Base-by-base conservation (phyloP, 768 basidiomycete genomes). In the Xerocomellus chrysenteron region DNA sequence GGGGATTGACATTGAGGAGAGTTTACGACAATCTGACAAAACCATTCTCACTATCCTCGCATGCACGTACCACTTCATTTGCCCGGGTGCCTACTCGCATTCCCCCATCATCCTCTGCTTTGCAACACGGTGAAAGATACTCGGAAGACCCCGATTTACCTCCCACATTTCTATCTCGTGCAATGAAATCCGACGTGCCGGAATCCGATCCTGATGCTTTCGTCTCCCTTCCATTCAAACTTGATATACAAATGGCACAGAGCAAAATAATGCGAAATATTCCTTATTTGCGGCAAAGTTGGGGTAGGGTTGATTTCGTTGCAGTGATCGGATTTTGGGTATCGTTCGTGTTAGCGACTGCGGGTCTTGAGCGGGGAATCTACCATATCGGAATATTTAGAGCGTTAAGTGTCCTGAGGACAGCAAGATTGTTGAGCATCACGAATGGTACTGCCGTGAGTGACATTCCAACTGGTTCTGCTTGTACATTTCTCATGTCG, bases 251-350 rank as follows among this genome's bases (percentile, higher is more conserved):
- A 17, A 74, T 81, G 58, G 74, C 80, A 0, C 81, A 78, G 57
- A 76, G 80, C 52, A 83, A 84, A 60, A 80, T 83, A n/a, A 73
- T 75, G 28, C 77, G 85, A 35, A 86, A 88, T 59, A 78, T 94
- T 2, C 94, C 96, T 0, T 98, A 93, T 69, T 78, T 98, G 1
- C 82, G 96, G 10, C 94, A 98, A 66, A 90, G 90, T 53, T 98
- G 94, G 94, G 89, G 83, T 64, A 77, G 94, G 49, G 88, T 97
- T 52, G 96, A 98, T 69, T 84, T 89, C 60, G 73, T 98, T 43
- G 92, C 96, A 1, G 84, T 98, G 44, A 61, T 88, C 13, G 81
- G 84, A 59, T 98, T 94, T 71, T 98, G 95, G 95, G 81, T 91
- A 50, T 78, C 82, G 10, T 95, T 98, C 67, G 72, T 68, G 0